These are phyloP conservation scores for Xylariomycetidae sp. DNA, from an alignment of 2,329 filamentous ascomycete genomes.

Conservation along the genomic window DNA sequence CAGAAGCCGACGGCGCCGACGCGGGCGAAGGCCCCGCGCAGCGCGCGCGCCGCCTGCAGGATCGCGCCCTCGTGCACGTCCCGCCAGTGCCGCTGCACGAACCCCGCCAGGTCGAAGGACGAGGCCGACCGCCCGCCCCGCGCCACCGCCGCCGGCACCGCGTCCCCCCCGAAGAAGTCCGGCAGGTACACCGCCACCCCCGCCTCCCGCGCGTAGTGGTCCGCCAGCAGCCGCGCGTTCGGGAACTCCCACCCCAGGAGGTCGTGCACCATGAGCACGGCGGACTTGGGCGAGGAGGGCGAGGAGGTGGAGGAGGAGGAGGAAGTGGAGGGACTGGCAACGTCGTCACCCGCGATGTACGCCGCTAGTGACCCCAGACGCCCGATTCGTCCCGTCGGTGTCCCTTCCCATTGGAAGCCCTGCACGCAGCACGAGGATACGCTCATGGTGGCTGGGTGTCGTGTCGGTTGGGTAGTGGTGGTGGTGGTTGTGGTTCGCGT, in stretches of 20 bases:
- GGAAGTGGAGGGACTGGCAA: too few species aligned
- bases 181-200: slow-evolving; percentile 40
- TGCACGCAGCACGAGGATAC: slow-evolving; percentile 27
- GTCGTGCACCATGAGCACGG: slow-evolving; percentile 34
- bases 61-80: slow-evolving; percentile 27
- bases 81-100: too few species aligned
- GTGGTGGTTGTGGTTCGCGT: too few species aligned
- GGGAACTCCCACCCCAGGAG: slow-evolving; percentile 39
- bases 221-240: slow-evolving; percentile 40
- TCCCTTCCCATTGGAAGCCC: slow-evolving; percentile 36
- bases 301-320: too few species aligned
- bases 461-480: too few species aligned
- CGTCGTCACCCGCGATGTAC: slow-evolving; percentile 36
- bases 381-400: slow-evolving; percentile 30
- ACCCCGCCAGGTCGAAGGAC: too few species aligned
- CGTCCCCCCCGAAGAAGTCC: slow-evolving; percentile 16
- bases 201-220: slow-evolving; percentile 39
- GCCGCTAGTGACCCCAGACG: slow-evolving; percentile 28
- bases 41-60: slow-evolving; percentile 25
- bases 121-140: too few species aligned
- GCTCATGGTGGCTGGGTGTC: slow-evolving; percentile 14
- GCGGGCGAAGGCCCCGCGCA: slow-evolving; percentile 27
- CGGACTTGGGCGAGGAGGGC: slow-evolving; percentile 23
- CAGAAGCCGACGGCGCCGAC: slow-evolving; percentile 39
- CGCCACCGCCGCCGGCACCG: too few species aligned